phyloP scores from a whole-genome alignment of 495 filamentous ascomycete species.

The Hypoxylon fragiforme region DNA sequence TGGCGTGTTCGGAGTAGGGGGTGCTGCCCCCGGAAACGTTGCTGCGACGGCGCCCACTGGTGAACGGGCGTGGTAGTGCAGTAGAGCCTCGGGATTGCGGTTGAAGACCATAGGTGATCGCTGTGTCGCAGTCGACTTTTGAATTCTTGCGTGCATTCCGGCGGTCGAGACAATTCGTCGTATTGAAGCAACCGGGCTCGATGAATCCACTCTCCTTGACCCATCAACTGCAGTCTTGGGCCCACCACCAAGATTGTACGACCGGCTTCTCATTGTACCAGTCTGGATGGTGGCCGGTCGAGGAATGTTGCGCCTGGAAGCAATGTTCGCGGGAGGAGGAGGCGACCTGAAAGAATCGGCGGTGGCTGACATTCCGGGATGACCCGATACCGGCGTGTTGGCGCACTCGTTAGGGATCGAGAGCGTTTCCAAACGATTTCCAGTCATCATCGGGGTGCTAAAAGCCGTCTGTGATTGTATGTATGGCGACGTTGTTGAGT shows the following conservation, averaged over 20 bases:
- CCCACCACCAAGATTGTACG: slow-evolving; percentile 27
- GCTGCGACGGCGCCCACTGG: slow-evolving; percentile 30
- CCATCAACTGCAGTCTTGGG: slow-evolving; percentile 46
- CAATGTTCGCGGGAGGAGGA: slow-evolving; percentile 51
- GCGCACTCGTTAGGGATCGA: slow-evolving; percentile 1
- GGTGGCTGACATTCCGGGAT: slow-evolving; percentile 31
- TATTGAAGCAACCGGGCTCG: slow-evolving; percentile 44
- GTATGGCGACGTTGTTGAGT: slow-evolving; percentile 8
- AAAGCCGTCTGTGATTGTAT: slow-evolving; percentile 18
- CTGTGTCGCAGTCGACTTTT: slow-evolving; percentile 44
- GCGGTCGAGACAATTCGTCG: slow-evolving; percentile 52
- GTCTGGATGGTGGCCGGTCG: slow-evolving; percentile 48
- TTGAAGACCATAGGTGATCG: slow-evolving; percentile 50
- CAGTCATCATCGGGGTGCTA: not conserved
- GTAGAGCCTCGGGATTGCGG: slow-evolving; percentile 46
- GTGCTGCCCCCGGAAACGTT: slow-evolving; percentile 26
- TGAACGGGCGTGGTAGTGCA: slow-evolving; percentile 42
- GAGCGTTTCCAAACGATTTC: slow-evolving; percentile 13
- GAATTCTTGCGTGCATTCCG: slow-evolving; percentile 44
- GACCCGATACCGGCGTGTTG: slow-evolving; percentile 1
- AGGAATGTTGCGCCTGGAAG: slow-evolving; percentile 50
- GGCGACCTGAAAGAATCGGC: slow-evolving; percentile 50
- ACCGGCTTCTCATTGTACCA: slow-evolving; percentile 39
- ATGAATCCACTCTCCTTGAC: slow-evolving; percentile 40
- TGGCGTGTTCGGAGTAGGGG: slow-evolving; percentile 47